Evolutionary conservation across 169 alveolate species (phyloP), one percentile per base, ranked within the genome.

Genomic region (Plasmodium relictum): DNA sequence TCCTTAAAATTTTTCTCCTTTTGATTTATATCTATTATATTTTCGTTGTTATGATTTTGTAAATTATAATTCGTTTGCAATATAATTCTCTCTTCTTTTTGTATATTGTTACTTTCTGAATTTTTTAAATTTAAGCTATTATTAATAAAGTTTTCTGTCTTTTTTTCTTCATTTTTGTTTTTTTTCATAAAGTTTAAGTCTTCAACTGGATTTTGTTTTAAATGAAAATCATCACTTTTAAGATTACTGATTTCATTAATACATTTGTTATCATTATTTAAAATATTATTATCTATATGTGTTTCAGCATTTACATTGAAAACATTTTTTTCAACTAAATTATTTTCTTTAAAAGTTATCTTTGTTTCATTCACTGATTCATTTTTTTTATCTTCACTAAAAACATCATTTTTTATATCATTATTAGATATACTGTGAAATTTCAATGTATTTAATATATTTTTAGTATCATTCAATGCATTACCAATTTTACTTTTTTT

Each of bases 401-500:
- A 31, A 31, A 3, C 3, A 3, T 31, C 39, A 83, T 52, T 68
- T 20, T 52, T 8, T 6, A 68, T 62, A 41, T 83, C 83, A 44
- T 83, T 83, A 39, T 65, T 68, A 6, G 83, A 83, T 6, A 83
- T 66, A 31, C 68, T 83, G 18, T 83, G 65, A 83, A 50, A 66
- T 52, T 56, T 83, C 31, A 83, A 54, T 2, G 65, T 83, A 58
- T 83, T 69, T 31, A 83, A 24, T 18, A 83, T 83, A 54, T 83
- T 54, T 66, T 83, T 83, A 9, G 91, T 66, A 41, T 68, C 66
- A 83, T 22, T 68, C 66, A 83, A 59, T 6, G 73, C 62, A 26
- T 31, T 83, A 0, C 80, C 91, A 26, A 83, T 39, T 68, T 50
- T 66, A 59, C 91, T 83, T 42, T 83, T 83, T 83, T 83, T 66